Evolutionary conservation across 805 yeast species (phyloP), one percentile per base, ranked within the genome.

Genomic region (Candida jianshihensis): DNA sequence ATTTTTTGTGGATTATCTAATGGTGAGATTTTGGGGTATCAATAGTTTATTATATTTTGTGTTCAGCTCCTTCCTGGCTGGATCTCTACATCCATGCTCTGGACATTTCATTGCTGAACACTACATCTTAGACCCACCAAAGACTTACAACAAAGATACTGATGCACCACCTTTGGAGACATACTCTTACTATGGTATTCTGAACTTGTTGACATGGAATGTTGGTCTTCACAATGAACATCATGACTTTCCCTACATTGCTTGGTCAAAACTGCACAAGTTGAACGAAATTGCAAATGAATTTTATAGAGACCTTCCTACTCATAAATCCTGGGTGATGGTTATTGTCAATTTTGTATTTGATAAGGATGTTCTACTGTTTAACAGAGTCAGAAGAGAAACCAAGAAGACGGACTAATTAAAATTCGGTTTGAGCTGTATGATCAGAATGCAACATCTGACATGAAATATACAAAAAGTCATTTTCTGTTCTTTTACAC

Each of bases 61-160:
- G 19, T 63, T 81, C 57, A 78, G 89, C 27, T 80, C 94, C 0
- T 85, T 88, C 54, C 63, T 88, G 35, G 95, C 96, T 0, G 97
- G 97, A 2, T 84, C 95, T 0, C 66, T 85, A 54, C 97, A 88
- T 54, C 97, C 97, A 19, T 79, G 87, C 41, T 95, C 96, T 1
- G 97, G 96, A 16, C 97, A 88, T 62, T 88, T 88, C 60, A 85
- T 88, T 45, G 90, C 95, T n/a, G 97, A 88, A 56, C 97, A 88
- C 57, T 86, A 85, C 54, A 76, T 86, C 12, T 67, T 86, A 57
- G 65, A 77, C 44, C 81, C 85, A 26, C 73, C 71, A 17, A 55
- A 59, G 24, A 47, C 48, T 17, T 53, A 53, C 34, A 33, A 45
- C 37, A 37, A 30, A 41, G 40, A 21, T 19, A 43, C 40, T 1